Evolutionary conservation across 495 filamentous ascomycete species (phyloP).

Genomic region (Aspergillus hancockii): DNA sequence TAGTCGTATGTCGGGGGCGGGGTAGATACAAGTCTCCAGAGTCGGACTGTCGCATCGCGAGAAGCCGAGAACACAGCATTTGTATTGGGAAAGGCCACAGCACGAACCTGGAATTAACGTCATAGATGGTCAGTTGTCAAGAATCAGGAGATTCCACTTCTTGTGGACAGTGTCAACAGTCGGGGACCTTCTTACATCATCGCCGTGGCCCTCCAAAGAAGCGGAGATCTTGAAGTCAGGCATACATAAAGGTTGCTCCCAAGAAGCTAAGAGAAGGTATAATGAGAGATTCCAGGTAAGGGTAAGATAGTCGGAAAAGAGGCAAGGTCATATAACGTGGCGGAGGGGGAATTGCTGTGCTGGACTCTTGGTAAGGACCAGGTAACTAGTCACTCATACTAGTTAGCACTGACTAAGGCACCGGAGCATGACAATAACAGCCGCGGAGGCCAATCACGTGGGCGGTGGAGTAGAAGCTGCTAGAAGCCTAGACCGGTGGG

Average conservation of each 20-base stretch:
- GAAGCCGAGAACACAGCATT: conserved; percentile 80
- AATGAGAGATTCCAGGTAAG: not conserved
- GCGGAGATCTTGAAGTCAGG: conserved; percentile 79
- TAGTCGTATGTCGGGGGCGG: conserved; percentile 73
- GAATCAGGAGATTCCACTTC: conserved; percentile 12
- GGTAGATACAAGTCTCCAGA: conserved; percentile 72
- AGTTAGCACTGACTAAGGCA: conserved; percentile 2
- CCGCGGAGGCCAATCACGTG: conserved; percentile 23
- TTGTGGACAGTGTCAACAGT: conserved; percentile 17
- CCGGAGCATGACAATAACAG: conserved; percentile 9
- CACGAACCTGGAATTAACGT: conserved; percentile 68
- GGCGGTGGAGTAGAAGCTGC: conserved; percentile 13
- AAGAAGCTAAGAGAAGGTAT: not conserved
- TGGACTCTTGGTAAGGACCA: conserved; percentile 2
- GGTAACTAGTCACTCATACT: conserved; percentile 3
- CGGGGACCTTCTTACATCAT: conserved; percentile 66
- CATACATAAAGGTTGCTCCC: conserved; percentile 45
- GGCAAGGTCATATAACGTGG: conserved; percentile 1
- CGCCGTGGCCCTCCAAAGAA: conserved; percentile 74
- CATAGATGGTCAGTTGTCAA: conserved; percentile 16
- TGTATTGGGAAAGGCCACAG: conserved; percentile 75
- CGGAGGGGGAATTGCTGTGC: not conserved
- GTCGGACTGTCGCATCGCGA: conserved; percentile 83
- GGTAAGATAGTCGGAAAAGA: not conserved
- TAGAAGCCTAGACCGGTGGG: conserved; percentile 9